Percentiles rank a stretch among this genome's conserved stretches.
These are phyloP conservation scores for Wakefieldia striispora DNA, from an alignment of 768 basidiomycete species.

Conservation along the genomic window DNA sequence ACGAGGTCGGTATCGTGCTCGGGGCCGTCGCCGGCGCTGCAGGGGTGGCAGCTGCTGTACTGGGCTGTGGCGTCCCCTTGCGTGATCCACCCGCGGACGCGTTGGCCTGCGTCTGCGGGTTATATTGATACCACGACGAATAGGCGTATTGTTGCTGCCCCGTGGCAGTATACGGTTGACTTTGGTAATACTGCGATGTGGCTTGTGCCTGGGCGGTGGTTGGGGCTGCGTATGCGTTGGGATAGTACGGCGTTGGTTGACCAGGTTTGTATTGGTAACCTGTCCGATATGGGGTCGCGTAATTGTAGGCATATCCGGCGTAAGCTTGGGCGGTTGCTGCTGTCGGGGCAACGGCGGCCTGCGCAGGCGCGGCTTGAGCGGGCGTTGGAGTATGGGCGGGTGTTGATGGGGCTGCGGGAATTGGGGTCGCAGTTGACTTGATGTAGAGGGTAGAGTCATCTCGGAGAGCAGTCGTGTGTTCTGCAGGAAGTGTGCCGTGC, in stretches of 20 bases:
- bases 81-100: slow-evolving; percentile 33
- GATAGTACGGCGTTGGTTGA: slow-evolving; percentile 34
- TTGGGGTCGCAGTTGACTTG: slow-evolving; percentile 40
- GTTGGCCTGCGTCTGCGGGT: slow-evolving; percentile 27
- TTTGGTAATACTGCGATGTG: slow-evolving; percentile 36
- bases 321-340: slow-evolving; percentile 28
- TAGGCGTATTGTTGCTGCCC: slow-evolving; percentile 43
- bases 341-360: slow-evolving; percentile 25
- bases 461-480: slow-evolving; percentile 57
- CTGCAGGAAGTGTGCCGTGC: slow-evolving; percentile 68
- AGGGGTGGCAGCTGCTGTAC: slow-evolving; percentile 23
- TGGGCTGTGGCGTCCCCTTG: slow-evolving; percentile 45
- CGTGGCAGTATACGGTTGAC: slow-evolving; percentile 33
- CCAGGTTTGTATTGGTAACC: slow-evolving; percentile 39
- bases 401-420: slow-evolving; percentile 33
- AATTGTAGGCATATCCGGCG: slow-evolving; percentile 36
- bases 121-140: slow-evolving; percentile 45
- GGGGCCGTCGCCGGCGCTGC: slow-evolving; percentile 27
- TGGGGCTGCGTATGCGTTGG: slow-evolving; percentile 26
- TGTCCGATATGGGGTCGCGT: slow-evolving; percentile 33
- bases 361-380: slow-evolving; percentile 21
- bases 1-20: slow-evolving; percentile 34
- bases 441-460: slow-evolving; percentile 77
- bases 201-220: slow-evolving; percentile 27
- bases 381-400: slow-evolving; percentile 35